These are phyloP conservation scores for Yamadazyma takamatsuzukensis DNA, from an alignment of 805 yeast genomes.

Conservation along the genomic window DNA sequence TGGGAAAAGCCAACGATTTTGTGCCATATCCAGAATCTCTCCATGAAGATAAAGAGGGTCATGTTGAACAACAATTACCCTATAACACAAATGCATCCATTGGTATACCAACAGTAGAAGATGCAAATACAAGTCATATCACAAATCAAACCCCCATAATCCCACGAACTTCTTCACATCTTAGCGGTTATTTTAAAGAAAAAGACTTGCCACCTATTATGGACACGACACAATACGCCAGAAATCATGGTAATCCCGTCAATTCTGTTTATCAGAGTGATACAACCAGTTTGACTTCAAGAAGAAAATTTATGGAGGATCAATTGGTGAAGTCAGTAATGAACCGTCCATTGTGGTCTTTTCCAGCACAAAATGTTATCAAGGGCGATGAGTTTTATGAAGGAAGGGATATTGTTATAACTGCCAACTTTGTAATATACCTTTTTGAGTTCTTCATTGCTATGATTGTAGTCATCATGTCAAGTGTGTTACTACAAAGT, in stretches of 20 bases:
- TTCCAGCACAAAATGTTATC: slow-evolving; percentile 17
- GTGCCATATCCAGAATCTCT: slow-evolving; percentile 14
- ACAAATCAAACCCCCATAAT: slow-evolving; percentile 11
- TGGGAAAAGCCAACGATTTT: slow-evolving; percentile 9
- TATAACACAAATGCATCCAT: slow-evolving; percentile 8
- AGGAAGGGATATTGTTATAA: slow-evolving; percentile 16
- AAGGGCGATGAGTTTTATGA: slow-evolving; percentile 12
- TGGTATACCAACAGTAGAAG: slow-evolving; percentile 11
- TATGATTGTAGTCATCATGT: slow-evolving; percentile 23
- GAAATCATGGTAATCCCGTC: slow-evolving; percentile 1
- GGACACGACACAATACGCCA: no score
- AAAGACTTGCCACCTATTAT: slow-evolving; percentile 24
- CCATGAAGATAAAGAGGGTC: neutral
- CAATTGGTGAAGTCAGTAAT: slow-evolving; percentile 28
- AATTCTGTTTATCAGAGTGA: slow-evolving; percentile 10
- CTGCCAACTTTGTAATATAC: slow-evolving; percentile 27
- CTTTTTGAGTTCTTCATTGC: slow-evolving; percentile 26
- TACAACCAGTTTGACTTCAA: slow-evolving; percentile 17
- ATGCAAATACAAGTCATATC: slow-evolving; percentile 4
- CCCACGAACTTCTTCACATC: slow-evolving; percentile 9
- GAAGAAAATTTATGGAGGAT: slow-evolving; percentile 21
- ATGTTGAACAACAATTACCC: slow-evolving; percentile 8
- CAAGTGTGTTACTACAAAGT: slow-evolving; percentile 20
- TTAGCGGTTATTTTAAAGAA: slow-evolving; percentile 7
- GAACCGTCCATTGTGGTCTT: slow-evolving; percentile 26